A percentile compares a stretch with the other conserved stretches of the same genome.
phyloP scores from a whole-genome alignment of 768 basidiomycete species.

The Punctularia strigosozonata region DNA sequence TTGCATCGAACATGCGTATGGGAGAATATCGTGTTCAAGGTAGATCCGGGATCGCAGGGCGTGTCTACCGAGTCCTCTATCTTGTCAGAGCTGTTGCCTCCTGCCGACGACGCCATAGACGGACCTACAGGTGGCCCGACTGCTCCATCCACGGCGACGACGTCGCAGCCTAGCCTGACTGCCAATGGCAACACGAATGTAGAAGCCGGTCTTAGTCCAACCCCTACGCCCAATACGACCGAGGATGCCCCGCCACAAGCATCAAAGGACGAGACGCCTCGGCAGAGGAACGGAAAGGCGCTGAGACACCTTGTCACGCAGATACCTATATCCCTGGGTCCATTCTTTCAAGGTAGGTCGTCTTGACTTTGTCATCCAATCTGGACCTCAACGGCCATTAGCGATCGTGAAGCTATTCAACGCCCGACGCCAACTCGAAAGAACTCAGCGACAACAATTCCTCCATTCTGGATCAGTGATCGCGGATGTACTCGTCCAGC shows the following conservation, averaged over 20 bases:
- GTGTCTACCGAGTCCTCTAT: conserved; percentile 1
- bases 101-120: not conserved
- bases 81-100: no score
- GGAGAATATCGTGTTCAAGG: conserved; percentile 77
- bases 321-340: conserved; percentile 60
- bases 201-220: conserved; percentile 9
- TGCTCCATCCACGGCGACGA: not conserved
- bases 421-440: conserved; percentile 65
- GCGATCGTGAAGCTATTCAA: conserved; percentile 85
- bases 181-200: conserved; percentile 14
- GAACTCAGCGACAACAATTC: conserved; percentile 68
- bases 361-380: not conserved
- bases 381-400: conserved; percentile 16
- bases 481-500: conserved; percentile 61
- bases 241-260: no score
- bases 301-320: conserved; percentile 73
- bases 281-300: conserved; percentile 59
- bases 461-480: conserved; percentile 54
- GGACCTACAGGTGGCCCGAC: not conserved
- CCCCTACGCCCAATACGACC: conserved; percentile 10
- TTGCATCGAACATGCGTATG: conserved; percentile 76
- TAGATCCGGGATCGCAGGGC: conserved; percentile 27
- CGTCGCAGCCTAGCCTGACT: conserved; percentile 14
- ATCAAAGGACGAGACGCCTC: conserved; percentile 33
- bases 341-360: conserved; percentile 75